Conservation (phyloP, 2,329 filamentous ascomycete genomes). For the Didymosphaeria variabile region DNA sequence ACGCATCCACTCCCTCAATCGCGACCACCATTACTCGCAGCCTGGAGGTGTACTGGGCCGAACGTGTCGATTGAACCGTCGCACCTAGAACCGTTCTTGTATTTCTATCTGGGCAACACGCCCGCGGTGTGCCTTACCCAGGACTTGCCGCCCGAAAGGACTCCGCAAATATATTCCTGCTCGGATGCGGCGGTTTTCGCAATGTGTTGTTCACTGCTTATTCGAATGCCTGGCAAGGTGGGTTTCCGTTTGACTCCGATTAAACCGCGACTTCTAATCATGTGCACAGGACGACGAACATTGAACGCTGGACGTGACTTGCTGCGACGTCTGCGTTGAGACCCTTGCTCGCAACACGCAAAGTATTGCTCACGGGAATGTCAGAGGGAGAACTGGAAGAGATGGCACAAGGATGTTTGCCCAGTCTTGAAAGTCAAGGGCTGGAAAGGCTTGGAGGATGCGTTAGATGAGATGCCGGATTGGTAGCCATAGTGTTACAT, state of each 20-base stretch:
- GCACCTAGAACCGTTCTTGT: slow-evolving; percentile 14
- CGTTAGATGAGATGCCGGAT: too few relatives aligned
- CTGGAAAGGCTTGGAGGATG: too few relatives aligned
- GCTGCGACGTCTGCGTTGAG: slow-evolving; percentile 62
- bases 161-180: slow-evolving; percentile 50
- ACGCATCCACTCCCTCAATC: too few relatives aligned
- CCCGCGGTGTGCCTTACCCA: slow-evolving; percentile 60
- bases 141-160: slow-evolving; percentile 27
- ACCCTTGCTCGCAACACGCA: slow-evolving; percentile 45
- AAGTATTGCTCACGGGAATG: too few relatives aligned
- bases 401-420: too few relatives aligned
- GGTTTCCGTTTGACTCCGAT: not conserved
- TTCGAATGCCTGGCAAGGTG: slow-evolving; percentile 20
- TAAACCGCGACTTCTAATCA: too few relatives aligned
- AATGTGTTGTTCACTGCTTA: slow-evolving; percentile 59
- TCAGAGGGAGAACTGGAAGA: too few relatives aligned
- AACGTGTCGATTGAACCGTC: not conserved
- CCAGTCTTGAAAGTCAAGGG: too few relatives aligned
- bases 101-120: slow-evolving; percentile 58
- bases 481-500: too few relatives aligned
- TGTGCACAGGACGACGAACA: slow-evolving; percentile 1
- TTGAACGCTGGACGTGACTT: slow-evolving; percentile 54
- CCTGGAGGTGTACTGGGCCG: too few relatives aligned
- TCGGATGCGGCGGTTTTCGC: slow-evolving; percentile 66
- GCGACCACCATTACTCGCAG: too few relatives aligned